Base-by-base conservation (phyloP, 306 rosid species). In the Ammopiptanthus mongolicus region DNA sequence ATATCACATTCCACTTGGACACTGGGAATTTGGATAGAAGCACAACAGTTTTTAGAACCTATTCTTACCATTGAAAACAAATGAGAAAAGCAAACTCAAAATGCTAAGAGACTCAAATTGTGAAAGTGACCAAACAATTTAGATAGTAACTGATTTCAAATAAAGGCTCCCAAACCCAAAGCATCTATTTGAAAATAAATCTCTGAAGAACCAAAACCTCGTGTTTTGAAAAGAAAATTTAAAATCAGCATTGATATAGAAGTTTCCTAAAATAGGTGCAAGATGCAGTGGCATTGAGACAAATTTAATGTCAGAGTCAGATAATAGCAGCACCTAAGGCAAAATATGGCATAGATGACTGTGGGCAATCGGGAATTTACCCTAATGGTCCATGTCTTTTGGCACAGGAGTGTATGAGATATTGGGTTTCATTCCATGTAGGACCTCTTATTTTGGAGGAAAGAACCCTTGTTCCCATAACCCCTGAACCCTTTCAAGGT, bases 51-150 rank as follows among this genome's bases (percentile, higher is more conserved):
- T 22, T 65, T 31, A 48, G 37, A 82, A 71, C 18, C 28, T 48
- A 57, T 11, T 60, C 56, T 63, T 72, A 29, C 50, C 53, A 67
- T 8, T 60, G 9, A 57, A 47, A 58, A 60, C 31, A 46, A 56
- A 53, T 21, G 73, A 36, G 37, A 36, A 50, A 58, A 59, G 64
- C 11, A 46, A 29, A 42, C 51, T 8, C 57, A n/a, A 37, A 2
- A 29, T 37, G 33, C 42, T 57, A 55, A 22, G 37, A 23, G 50
- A 74, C 22, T 31, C 41, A 47, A 71, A 36, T 19, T 46, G 64
- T 22, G 50, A 18, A 80, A 44, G 25, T 17, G 9, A 65, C 59
- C 25, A 65, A 67, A 72, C 69, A 79, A 21, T 36, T 48, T 78
- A 48, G 53, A 78, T 21, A 33, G 36, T 58, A 44, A 25, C 33